phyloP scores from a whole-genome alignment of 225 moss, liverwort and hornwort genomes.

The Thuidium tamariscinum region DNA sequence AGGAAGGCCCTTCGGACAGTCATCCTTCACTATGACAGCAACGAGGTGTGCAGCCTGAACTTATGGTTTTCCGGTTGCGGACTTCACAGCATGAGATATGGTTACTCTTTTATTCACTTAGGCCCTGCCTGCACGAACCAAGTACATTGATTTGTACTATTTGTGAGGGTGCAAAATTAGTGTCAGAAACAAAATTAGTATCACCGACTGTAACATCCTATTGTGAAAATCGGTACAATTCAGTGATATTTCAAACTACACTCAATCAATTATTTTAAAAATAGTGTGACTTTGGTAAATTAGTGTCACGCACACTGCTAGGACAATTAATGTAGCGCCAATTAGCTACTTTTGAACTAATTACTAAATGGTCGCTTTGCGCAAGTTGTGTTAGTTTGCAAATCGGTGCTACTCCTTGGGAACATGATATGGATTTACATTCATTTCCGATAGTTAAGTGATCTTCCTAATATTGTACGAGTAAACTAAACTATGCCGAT shows the following conservation, averaged over 20 bases:
- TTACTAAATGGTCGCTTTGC: neutral
- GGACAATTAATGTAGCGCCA: neutral
- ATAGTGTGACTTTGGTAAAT: neutral
- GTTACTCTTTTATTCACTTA: neutral
- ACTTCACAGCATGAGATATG: neutral
- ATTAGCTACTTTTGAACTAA: neutral
- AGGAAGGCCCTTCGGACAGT: constrained; percentile 24
- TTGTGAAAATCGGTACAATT: neutral
- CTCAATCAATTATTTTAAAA: neutral
- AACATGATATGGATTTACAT: neutral
- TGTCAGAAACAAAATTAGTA: neutral
- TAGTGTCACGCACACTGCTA: neutral
- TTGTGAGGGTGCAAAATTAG: neutral
- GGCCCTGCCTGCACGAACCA: neutral
- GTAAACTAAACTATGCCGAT: neutral
- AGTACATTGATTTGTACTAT: neutral
- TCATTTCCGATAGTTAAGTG: neutral
- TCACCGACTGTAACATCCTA: neutral
- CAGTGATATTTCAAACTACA: neutral
- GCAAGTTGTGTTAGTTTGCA: neutral
- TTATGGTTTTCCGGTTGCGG: neutral
- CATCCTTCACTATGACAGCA: constrained; percentile 22
- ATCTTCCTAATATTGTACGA: neutral
- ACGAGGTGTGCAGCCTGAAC: constrained; percentile 7
- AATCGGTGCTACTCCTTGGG: neutral